Evolutionary conservation across 805 yeast genomes (phyloP).

Genomic region (Candida endomychidarum): DNA sequence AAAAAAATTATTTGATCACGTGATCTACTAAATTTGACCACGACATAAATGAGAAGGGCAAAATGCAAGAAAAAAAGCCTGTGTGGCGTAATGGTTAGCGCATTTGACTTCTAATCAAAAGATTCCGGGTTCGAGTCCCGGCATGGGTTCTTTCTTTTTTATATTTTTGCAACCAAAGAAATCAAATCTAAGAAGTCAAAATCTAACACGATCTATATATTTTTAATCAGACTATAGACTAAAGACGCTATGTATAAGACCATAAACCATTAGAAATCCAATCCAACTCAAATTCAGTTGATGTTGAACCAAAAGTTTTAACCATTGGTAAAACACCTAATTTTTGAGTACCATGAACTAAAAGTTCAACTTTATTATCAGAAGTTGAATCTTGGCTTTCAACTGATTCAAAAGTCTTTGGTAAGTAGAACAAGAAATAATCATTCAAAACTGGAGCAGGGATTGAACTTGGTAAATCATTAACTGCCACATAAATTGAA

Average conservation of each 20-base stretch:
- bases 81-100: slow-evolving; percentile 68
- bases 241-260: slow-evolving; percentile 17
- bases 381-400: slow-evolving; percentile 10
- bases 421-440: slow-evolving; percentile 33
- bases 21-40: background rate
- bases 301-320: slow-evolving; percentile 28
- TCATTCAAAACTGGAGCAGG: slow-evolving; percentile 39
- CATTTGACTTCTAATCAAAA: slow-evolving; percentile 67
- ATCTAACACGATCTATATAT: background rate
- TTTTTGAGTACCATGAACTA: slow-evolving; percentile 21
- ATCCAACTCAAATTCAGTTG: slow-evolving; percentile 32
- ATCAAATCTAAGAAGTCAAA: background rate
- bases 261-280: slow-evolving; percentile 38
- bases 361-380: slow-evolving; percentile 22
- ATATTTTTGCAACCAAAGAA: slow-evolving; percentile 1
- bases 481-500: slow-evolving; percentile 24
- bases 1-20: too few relatives aligned
- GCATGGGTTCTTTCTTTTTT: slow-evolving; percentile 33
- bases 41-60: background rate
- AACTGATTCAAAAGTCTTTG: slow-evolving; percentile 18
- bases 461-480: slow-evolving; percentile 34
- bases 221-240: background rate
- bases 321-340: slow-evolving; percentile 34
- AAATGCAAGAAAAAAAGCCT: slow-evolving; percentile 27
- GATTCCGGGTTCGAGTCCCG: slow-evolving; percentile 66